Evolutionary conservation across 1,284 basidiomycete genomes (phyloP).

Genomic region (Pyrrhoderma lamaoense): DNA sequence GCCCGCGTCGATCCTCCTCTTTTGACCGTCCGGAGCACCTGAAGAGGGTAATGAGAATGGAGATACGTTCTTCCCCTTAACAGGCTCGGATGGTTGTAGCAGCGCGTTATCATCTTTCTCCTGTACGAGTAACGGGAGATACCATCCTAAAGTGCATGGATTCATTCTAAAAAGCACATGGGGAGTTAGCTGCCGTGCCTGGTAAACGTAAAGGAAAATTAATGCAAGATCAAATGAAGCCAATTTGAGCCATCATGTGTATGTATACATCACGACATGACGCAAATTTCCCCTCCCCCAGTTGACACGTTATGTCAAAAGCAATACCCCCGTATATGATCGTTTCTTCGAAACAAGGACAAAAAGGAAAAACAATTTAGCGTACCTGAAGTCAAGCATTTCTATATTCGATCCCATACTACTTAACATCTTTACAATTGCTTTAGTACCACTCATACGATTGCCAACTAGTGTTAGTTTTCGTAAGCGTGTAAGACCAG

Average conservation of each 20-base stretch:
- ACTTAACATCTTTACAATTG: slow-evolving; percentile 62
- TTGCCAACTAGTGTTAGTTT: slow-evolving; percentile 85
- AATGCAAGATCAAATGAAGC: slow-evolving; percentile 9
- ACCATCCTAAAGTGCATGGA: slow-evolving; percentile 90
- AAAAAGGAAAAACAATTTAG: slow-evolving; percentile 16
- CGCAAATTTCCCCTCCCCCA: too few species aligned
- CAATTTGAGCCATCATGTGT: not conserved
- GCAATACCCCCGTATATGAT: not conserved
- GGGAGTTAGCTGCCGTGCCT: slow-evolving; percentile 8
- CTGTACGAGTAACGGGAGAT: slow-evolving; percentile 72
- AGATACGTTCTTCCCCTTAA: slow-evolving; percentile 10
- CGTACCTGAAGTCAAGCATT: slow-evolving; percentile 86
- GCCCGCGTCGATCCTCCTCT: slow-evolving; percentile 6
- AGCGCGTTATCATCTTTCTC: slow-evolving; percentile 53
- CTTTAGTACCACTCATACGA: slow-evolving; percentile 63
- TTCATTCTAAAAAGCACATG: slow-evolving; percentile 64
- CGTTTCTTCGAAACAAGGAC: not conserved
- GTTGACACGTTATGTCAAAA: not conserved
- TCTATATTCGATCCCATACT: slow-evolving; percentile 68
- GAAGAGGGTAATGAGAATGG: slow-evolving; percentile 5
- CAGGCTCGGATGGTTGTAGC: slow-evolving; percentile 49
- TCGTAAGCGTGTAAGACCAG: slow-evolving; percentile 67
- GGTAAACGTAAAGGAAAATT: slow-evolving; percentile 1
- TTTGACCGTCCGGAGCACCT: not conserved
- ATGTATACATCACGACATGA: not conserved